Percentiles rank a stretch among this genome's conserved stretches.
These are phyloP conservation scores for Scorias spongiosa DNA, from an alignment of 2,329 filamentous ascomycete species.

Conservation along the genomic window DNA sequence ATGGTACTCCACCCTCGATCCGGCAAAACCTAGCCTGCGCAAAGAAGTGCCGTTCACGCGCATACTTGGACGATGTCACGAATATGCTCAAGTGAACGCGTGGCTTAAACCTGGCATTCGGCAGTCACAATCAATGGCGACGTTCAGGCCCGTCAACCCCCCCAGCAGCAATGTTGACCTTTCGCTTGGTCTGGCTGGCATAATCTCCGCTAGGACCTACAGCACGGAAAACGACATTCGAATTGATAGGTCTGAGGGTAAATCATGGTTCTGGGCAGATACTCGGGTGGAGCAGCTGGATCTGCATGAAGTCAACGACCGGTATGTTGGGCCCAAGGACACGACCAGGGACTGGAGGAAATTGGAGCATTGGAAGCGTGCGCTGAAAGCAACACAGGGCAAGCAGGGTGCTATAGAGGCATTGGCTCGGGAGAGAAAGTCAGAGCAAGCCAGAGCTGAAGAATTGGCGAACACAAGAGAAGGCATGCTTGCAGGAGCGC, in stretches of 20 bases:
- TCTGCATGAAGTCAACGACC: slow-evolving; percentile 38
- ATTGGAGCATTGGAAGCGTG: slow-evolving; percentile 12
- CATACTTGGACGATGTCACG: slow-evolving; percentile 39
- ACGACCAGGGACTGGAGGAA: slow-evolving; percentile 3
- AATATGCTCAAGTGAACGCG: slow-evolving; percentile 32
- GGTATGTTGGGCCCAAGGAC: slow-evolving; percentile 28
- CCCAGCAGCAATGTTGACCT: neutral
- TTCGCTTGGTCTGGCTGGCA: slow-evolving; percentile 27
- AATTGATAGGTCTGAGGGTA: slow-evolving; percentile 24
- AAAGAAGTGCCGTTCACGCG: slow-evolving; percentile 33
- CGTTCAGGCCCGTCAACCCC: slow-evolving; percentile 9
- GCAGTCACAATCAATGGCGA: slow-evolving; percentile 1
- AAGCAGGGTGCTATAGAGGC: slow-evolving; percentile 12
- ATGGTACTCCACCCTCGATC: slow-evolving; percentile 37
- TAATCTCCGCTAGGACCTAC: slow-evolving; percentile 33
- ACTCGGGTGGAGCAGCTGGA: slow-evolving; percentile 40
- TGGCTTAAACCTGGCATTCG: slow-evolving; percentile 24
- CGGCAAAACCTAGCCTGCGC: slow-evolving; percentile 23
- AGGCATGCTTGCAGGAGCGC: neutral
- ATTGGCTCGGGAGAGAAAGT: neutral
- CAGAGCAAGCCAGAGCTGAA: neutral
- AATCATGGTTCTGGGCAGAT: slow-evolving; percentile 44
- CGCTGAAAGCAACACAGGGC: slow-evolving; percentile 15
- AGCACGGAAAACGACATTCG: slow-evolving; percentile 32
- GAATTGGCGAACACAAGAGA: too few relatives aligned